phyloP scores from a whole-genome alignment of 306 rosid species.

The Quercus mongolica region DNA sequence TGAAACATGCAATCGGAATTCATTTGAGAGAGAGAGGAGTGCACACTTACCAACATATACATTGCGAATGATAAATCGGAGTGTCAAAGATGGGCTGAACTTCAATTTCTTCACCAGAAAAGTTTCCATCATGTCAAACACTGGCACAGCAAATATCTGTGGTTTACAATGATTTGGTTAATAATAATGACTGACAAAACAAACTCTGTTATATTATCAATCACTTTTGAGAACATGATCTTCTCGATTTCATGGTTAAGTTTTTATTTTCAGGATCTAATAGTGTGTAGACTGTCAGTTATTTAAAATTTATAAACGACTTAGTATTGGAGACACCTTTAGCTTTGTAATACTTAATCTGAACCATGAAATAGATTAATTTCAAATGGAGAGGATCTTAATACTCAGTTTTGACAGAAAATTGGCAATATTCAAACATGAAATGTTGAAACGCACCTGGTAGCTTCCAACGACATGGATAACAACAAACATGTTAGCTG shows the following conservation, averaged over 20 bases:
- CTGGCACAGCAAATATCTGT: conserved; percentile 73
- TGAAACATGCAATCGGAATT: background rate
- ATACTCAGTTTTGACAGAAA: no score
- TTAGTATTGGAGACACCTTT: no score
- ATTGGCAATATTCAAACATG: background rate
- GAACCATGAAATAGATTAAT: no score
- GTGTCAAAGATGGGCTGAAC: conserved; percentile 44
- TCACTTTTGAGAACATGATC: no score
- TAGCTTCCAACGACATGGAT: conserved; percentile 84
- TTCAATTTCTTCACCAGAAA: conserved; percentile 46
- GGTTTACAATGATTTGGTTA: background rate
- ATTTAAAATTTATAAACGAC: no score
- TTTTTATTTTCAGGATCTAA: no score
- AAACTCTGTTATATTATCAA: background rate
- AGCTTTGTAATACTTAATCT: no score
- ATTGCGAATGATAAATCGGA: conserved; percentile 59
- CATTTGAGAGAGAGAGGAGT: no score
- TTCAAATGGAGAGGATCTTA: no score
- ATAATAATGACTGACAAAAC: background rate
- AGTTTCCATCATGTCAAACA: conserved; percentile 79
- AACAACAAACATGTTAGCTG: conserved; percentile 69
- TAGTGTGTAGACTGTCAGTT: no score
- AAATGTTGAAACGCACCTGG: conserved; percentile 35
- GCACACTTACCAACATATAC: conserved; percentile 48
- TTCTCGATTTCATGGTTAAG: no score